Evolutionary conservation across 306 rosid species (phyloP), one percentile per base, ranked within the genome.

Genomic region (Cucurbita pepo): DNA sequence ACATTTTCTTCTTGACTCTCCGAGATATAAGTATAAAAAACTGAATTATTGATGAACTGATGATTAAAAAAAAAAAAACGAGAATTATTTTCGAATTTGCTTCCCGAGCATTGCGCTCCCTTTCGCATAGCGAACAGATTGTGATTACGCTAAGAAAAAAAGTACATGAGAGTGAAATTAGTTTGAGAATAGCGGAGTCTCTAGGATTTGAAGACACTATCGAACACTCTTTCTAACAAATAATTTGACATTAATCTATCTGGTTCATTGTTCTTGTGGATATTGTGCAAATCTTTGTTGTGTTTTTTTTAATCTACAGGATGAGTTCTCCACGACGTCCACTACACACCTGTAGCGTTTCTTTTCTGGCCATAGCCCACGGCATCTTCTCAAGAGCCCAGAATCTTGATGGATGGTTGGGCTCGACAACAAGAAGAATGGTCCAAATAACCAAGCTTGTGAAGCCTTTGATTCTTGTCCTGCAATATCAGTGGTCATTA

Each of bases 251-350:
- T 59, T 34, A 12, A 30, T 59, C 18, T 12, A 30, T 34, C 10
- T 36, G 45, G 36, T 60, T 30, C 34, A 30, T 30, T 11, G 36
- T 36, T 34, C 21, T 60, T 22, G 40, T 60, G 36, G 44, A 34
- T 37, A 5, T 6, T 60, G 21, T 21, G 9, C 66, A 36, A 13
- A 14, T 0, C 14, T 60, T 36, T 59, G n/a, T 4, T 60, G 21
- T 56, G 12, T 7, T 11, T 10, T 65, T 43, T 44, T 3, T 10
- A 64, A 43, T 43, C 36, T 21, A 11, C 38, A 65, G 71, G 83
- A 84, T 67, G 83, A 79, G 83, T 72, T 37, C 78, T 43, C 76
- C 92, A 80, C 79, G 76, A 56, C 86, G 82, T 30, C 97, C 92
- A 0, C 70, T 88, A 75, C 92, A 82, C 59, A 80, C 91, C 15